Percentiles rank a stretch among this genome's conserved stretches.
Evolutionary conservation across 2,329 filamentous ascomycete species (phyloP).

Genomic region (Cladosporium oxysporum): DNA sequence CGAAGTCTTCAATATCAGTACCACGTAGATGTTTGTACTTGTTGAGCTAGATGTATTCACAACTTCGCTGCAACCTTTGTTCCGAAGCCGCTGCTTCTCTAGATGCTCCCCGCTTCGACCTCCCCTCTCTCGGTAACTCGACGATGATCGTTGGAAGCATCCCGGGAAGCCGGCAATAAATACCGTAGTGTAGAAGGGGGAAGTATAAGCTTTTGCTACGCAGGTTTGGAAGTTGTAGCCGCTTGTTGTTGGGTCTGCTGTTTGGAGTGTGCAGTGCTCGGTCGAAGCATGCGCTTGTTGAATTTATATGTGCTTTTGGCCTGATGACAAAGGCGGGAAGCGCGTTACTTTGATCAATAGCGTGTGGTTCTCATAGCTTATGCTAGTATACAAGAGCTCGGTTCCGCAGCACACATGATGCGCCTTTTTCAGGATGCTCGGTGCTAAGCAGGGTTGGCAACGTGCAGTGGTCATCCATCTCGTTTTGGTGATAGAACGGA

Average conservation of each 20-base stretch:
- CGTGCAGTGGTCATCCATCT: no score
- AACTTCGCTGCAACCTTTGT: not conserved
- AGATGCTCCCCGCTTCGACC: not conserved
- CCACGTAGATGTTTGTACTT: not conserved
- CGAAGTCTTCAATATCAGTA: not conserved
- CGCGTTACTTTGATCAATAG: not conserved
- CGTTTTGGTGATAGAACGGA: no score
- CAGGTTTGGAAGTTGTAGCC: not conserved
- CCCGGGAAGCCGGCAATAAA: not conserved
- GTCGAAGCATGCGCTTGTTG: not conserved
- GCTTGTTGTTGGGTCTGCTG: not conserved
- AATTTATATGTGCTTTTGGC: no score
- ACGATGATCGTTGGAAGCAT: not conserved
- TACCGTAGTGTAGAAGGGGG: not conserved
- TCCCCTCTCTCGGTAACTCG: slow-evolving; percentile 2
- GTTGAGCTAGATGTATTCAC: not conserved
- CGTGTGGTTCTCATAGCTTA: no score
- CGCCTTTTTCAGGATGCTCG: no score
- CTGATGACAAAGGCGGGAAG: not conserved
- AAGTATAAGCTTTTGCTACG: not conserved
- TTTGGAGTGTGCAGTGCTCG: not conserved
- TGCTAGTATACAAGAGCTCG: no score
- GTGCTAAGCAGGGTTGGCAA: no score
- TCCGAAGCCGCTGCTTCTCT: not conserved
- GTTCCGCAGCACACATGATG: no score